Conservation (phyloP, 352 stramenopile genomes). For the Halophytophthora batemanensis region DNA sequence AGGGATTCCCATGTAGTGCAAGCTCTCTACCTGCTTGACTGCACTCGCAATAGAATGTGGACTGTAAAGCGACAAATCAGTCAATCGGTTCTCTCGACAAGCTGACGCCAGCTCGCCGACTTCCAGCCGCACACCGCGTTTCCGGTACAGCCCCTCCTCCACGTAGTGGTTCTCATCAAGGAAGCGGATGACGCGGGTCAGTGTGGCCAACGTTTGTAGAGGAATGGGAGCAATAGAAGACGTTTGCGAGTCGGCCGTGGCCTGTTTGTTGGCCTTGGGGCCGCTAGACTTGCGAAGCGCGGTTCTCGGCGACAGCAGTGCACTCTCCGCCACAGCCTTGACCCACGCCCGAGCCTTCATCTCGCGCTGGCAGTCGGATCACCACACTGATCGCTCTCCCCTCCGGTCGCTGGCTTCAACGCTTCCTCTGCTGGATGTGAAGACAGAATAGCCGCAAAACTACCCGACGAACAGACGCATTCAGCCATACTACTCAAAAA, state of each 20-base stretch:
- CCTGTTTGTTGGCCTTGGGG: neutral
- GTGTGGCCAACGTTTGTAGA: slow-evolving; percentile 26
- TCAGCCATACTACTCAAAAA: too few species aligned
- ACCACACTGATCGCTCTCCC: neutral
- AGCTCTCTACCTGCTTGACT: slow-evolving; percentile 36
- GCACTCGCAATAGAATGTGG: slow-evolving; percentile 41
- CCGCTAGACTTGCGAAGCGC: slow-evolving; percentile 17
- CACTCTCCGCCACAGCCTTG: slow-evolving; percentile 17
- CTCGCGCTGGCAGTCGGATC: neutral
- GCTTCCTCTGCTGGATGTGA: too few species aligned
- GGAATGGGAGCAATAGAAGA: slow-evolving; percentile 18
- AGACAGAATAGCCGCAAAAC: too few species aligned
- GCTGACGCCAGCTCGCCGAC: slow-evolving; percentile 24
- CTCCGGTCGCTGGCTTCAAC: neutral
- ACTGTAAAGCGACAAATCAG: slow-evolving; percentile 37
- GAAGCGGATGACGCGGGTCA: slow-evolving; percentile 42
- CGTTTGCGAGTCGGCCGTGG: neutral
- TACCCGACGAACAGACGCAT: too few species aligned
- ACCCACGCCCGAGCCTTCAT: slow-evolving; percentile 31
- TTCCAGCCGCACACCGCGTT: slow-evolving; percentile 21
- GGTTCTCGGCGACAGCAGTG: slow-evolving; percentile 17
- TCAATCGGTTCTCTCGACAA: slow-evolving; percentile 14
- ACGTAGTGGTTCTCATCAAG: slow-evolving; percentile 39
- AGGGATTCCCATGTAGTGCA: neutral
- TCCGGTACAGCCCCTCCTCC: slow-evolving; percentile 52